Evolutionary conservation across 106 monocot genomes (phyloP).

Genomic region (Apostasia ramifera): DNA sequence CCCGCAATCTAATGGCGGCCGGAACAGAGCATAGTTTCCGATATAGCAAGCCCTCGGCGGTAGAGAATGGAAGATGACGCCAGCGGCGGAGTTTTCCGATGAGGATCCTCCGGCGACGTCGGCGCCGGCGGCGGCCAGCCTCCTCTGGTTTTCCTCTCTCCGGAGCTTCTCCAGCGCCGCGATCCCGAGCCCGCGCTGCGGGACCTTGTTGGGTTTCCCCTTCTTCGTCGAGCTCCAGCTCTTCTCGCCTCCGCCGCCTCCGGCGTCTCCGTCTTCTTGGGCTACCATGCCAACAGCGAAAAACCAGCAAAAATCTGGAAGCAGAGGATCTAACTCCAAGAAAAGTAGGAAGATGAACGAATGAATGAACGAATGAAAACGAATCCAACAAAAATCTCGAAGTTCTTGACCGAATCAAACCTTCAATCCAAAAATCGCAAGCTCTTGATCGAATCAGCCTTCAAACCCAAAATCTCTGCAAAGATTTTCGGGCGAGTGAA

Average conservation of each 20-base stretch:
- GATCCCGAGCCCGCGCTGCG: slow-evolving; percentile 84
- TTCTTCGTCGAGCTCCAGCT: slow-evolving; percentile 25
- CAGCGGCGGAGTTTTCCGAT: neutral
- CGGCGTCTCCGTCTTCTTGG: neutral
- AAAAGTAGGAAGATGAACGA: neutral
- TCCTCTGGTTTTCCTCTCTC: slow-evolving; percentile 47
- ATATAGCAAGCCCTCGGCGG: neutral
- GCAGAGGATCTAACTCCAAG: neutral
- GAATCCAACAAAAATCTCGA: neutral
- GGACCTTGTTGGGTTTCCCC: slow-evolving; percentile 38
- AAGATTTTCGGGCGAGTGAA: too few species aligned
- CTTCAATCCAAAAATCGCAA: too few species aligned
- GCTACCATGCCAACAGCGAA: neutral
- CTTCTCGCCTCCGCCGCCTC: neutral
- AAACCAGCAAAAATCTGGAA: neutral
- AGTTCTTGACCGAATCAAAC: too few species aligned
- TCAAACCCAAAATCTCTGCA: too few species aligned
- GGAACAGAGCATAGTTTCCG: neutral
- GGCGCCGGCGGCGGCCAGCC: neutral
- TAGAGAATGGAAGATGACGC: slow-evolving; percentile 12
- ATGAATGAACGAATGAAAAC: neutral
- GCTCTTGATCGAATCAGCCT: too few species aligned
- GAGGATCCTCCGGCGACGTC: neutral
- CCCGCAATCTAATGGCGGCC: neutral
- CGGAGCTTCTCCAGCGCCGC: slow-evolving; percentile 73